These are phyloP conservation scores for Mycena metata DNA, from an alignment of 768 basidiomycete species.

Conservation along the genomic window DNA sequence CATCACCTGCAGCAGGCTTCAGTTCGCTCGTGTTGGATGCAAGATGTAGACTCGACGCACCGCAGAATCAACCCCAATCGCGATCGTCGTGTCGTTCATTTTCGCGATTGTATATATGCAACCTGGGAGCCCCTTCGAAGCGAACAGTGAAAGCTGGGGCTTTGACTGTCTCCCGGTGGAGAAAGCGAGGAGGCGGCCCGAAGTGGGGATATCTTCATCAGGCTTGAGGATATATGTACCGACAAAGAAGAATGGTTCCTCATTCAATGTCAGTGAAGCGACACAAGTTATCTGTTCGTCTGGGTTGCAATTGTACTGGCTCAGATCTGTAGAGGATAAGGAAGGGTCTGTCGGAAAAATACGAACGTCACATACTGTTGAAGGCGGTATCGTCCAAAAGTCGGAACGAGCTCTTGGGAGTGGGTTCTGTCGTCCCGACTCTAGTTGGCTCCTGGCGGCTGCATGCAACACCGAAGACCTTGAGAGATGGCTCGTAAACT, in stretches of 20 bases:
- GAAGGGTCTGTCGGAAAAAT: neutral
- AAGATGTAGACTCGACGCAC: slow-evolving; percentile 58
- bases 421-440: slow-evolving; percentile 61
- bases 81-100: slow-evolving; percentile 67
- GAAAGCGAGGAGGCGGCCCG: slow-evolving; percentile 76
- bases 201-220: slow-evolving; percentile 63
- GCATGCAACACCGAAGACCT: slow-evolving; percentile 77
- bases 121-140: slow-evolving; percentile 66
- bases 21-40: slow-evolving; percentile 7
- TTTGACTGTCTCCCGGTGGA: slow-evolving; percentile 48
- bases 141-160: slow-evolving; percentile 54
- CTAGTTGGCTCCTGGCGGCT: slow-evolving; percentile 66
- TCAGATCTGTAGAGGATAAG: slow-evolving; percentile 52
- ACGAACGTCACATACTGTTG: slow-evolving; percentile 59
- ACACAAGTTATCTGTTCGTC: slow-evolving; percentile 78
- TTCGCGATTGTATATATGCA: slow-evolving; percentile 76
- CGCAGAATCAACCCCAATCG: slow-evolving; percentile 81
- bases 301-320: slow-evolving; percentile 60
- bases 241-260: slow-evolving; percentile 60
- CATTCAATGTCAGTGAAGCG: slow-evolving; percentile 49
- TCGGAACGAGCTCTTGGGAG: slow-evolving; percentile 68
- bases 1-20: slow-evolving; percentile 55
- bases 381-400: slow-evolving; percentile 77
- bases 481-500: slow-evolving; percentile 65
- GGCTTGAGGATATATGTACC: slow-evolving; percentile 60